Conservation (phyloP, 345 rosid genomes). For the Hibiscus mutabilis region DNA sequence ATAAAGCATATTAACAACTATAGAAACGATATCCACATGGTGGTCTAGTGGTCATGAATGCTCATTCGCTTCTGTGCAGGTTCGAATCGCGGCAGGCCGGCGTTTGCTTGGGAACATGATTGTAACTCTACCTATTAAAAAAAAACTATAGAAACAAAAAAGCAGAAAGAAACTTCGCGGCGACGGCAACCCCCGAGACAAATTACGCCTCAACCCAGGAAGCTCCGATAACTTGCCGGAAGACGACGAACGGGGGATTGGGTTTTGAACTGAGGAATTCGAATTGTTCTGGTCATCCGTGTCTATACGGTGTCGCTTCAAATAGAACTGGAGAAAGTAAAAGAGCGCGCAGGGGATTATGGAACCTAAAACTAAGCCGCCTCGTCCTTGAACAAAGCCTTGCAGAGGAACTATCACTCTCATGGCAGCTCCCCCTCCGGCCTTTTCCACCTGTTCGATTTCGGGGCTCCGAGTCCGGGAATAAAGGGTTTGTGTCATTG, state of each 20-base stretch:
- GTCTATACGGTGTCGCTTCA: slow-evolving; percentile 55
- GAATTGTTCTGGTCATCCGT: slow-evolving; percentile 27
- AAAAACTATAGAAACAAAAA: too few relatives aligned
- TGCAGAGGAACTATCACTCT: slow-evolving; percentile 89
- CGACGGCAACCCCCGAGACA: slow-evolving; percentile 21
- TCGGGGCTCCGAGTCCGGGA: slow-evolving; percentile 31
- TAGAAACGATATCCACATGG: too few relatives aligned
- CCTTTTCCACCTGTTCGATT: slow-evolving; percentile 26
- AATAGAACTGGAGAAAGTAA: slow-evolving; percentile 82
- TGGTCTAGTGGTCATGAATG: too few relatives aligned
- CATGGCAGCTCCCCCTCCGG: slow-evolving; percentile 57
- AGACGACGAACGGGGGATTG: slow-evolving; percentile 36
- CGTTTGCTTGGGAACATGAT: too few relatives aligned
- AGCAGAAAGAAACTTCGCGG: too few relatives aligned
- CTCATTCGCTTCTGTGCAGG: too few relatives aligned
- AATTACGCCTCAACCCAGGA: slow-evolving; percentile 43
- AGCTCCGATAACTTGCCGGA: slow-evolving; percentile 43
- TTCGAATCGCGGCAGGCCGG: too few relatives aligned
- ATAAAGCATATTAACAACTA: neutral
- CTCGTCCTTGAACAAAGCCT: slow-evolving; percentile 88
- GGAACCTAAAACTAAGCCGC: slow-evolving; percentile 83
- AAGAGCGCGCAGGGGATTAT: slow-evolving; percentile 90
- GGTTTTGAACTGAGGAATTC: slow-evolving; percentile 14
- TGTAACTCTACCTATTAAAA: too few relatives aligned
- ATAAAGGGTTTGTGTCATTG: slow-evolving; percentile 56